Percentiles rank a stretch among this genome's conserved stretches.
These are phyloP conservation scores for Carpinus fangiana DNA, from an alignment of 306 rosid genomes.

Conservation along the genomic window DNA sequence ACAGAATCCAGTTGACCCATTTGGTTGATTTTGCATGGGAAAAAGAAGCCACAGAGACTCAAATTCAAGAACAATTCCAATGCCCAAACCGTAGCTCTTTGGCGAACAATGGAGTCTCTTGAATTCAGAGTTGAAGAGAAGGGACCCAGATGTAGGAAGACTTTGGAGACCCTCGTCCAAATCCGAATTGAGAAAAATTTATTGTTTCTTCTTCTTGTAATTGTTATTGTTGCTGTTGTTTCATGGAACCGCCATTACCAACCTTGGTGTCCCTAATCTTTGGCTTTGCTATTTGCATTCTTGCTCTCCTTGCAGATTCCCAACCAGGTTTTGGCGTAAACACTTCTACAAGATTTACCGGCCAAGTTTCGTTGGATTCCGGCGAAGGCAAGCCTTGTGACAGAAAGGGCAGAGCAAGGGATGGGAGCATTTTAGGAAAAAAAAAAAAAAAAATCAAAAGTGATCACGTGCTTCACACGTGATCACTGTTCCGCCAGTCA, in stretches of 20 bases:
- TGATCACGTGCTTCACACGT: too few species aligned
- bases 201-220: not conserved
- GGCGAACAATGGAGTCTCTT: not conserved
- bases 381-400: not conserved
- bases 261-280: slow-evolving; percentile 47
- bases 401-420: not conserved
- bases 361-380: not conserved
- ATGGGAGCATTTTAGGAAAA: too few species aligned
- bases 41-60: not conserved
- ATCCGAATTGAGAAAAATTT: not conserved
- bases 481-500: too few species aligned
- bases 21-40: slow-evolving; percentile 6
- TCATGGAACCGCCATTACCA: slow-evolving; percentile 63
- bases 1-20: slow-evolving; percentile 16
- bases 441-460: too few species aligned
- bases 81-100: slow-evolving; percentile 26
- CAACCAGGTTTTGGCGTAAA: slow-evolving; percentile 2
- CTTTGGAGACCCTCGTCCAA: slow-evolving; percentile 19
- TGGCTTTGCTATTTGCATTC: slow-evolving; percentile 40
- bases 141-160: slow-evolving; percentile 46
- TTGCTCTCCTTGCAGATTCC: slow-evolving; percentile 48
- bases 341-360: not conserved
- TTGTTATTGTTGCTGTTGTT: slow-evolving; percentile 11
- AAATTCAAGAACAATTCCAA: slow-evolving; percentile 20
- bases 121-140: slow-evolving; percentile 8